phyloP scores from a whole-genome alignment of 768 basidiomycete genomes.

The Steccherinum ochraceum region DNA sequence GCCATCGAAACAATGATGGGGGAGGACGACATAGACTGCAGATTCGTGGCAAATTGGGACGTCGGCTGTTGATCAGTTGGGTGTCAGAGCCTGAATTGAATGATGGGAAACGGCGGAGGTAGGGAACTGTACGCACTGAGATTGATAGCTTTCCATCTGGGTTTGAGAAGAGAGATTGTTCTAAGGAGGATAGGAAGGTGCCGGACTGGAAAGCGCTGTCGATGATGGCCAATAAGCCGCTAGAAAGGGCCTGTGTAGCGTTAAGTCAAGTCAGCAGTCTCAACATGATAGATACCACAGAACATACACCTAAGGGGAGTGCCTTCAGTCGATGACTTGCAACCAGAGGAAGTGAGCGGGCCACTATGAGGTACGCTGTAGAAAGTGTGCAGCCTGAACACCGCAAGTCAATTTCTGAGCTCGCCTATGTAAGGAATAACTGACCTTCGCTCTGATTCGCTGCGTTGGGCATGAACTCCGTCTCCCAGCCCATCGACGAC shows the following conservation, averaged over 20 bases:
- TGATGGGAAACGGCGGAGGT: neutral
- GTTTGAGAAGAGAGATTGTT: constrained; percentile 17
- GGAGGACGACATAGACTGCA: constrained; percentile 15
- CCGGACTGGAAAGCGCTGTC: constrained; percentile 52
- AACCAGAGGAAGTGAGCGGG: constrained; percentile 54
- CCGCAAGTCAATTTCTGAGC: neutral
- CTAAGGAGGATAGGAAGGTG: constrained; percentile 36
- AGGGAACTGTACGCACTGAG: constrained; percentile 6
- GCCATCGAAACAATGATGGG: constrained; percentile 20
- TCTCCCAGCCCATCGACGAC: constrained; percentile 48
- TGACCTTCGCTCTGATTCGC: constrained; percentile 30
- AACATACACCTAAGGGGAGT: constrained; percentile 40
- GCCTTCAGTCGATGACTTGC: constrained; percentile 49
- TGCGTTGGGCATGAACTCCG: constrained; percentile 55
- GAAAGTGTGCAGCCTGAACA: constrained; percentile 10
- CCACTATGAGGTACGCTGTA: constrained; percentile 39
- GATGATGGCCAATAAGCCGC: constrained; percentile 36
- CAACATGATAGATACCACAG: neutral
- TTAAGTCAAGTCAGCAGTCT: neutral
- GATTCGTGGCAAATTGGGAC: constrained; percentile 8
- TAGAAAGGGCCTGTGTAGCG: constrained; percentile 25
- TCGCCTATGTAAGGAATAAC: neutral
- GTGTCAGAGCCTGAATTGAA: neutral
- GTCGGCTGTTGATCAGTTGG: constrained; percentile 6
- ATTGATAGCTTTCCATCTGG: constrained; percentile 12